Evolutionary conservation across 2,329 filamentous ascomycete species (phyloP).

Genomic region (Penicillium sp.): DNA sequence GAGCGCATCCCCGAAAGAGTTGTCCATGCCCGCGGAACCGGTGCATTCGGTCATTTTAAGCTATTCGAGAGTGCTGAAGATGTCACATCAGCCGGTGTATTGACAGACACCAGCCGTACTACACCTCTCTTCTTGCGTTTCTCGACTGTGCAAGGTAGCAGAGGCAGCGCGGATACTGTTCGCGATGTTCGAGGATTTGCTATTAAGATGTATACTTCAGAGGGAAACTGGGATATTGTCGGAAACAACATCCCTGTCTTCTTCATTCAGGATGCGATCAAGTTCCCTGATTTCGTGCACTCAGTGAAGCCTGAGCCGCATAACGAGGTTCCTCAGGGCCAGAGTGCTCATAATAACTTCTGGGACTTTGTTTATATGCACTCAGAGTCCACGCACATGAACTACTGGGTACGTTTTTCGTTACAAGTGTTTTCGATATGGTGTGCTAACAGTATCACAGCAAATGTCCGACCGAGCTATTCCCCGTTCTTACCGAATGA

Average conservation of each 20-base stretch:
- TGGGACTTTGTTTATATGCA: slow-evolving; percentile 41
- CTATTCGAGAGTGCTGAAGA: slow-evolving; percentile 64
- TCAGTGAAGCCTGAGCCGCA: slow-evolving; percentile 43
- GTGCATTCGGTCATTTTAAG: slow-evolving; percentile 67
- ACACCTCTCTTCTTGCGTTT: slow-evolving; percentile 71
- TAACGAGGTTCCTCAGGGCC: slow-evolving; percentile 53
- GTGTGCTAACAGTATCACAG: slow-evolving; percentile 18
- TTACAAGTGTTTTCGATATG: no score
- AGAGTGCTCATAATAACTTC: slow-evolving; percentile 54
- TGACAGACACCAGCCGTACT: slow-evolving; percentile 67
- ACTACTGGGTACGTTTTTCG: slow-evolving; percentile 27
- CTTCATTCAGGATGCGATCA: slow-evolving; percentile 44
- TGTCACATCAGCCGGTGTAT: slow-evolving; percentile 62
- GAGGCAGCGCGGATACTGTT: slow-evolving; percentile 76
- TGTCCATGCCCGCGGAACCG: slow-evolving; percentile 65
- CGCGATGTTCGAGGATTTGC: slow-evolving; percentile 82
- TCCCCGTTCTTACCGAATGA: slow-evolving; percentile 37
- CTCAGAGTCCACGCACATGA: slow-evolving; percentile 35
- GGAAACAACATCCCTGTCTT: slow-evolving; percentile 45
- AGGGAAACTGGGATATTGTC: slow-evolving; percentile 66
- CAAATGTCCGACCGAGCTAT: slow-evolving; percentile 39
- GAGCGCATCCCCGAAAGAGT: slow-evolving; percentile 69
- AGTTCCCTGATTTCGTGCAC: slow-evolving; percentile 44
- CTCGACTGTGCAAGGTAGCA: slow-evolving; percentile 73
- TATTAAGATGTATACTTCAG: slow-evolving; percentile 73